Percentiles rank a stretch among this genome's conserved stretches.
phyloP scores from a whole-genome alignment of 768 basidiomycete species.

The Suillus hirtellus region DNA sequence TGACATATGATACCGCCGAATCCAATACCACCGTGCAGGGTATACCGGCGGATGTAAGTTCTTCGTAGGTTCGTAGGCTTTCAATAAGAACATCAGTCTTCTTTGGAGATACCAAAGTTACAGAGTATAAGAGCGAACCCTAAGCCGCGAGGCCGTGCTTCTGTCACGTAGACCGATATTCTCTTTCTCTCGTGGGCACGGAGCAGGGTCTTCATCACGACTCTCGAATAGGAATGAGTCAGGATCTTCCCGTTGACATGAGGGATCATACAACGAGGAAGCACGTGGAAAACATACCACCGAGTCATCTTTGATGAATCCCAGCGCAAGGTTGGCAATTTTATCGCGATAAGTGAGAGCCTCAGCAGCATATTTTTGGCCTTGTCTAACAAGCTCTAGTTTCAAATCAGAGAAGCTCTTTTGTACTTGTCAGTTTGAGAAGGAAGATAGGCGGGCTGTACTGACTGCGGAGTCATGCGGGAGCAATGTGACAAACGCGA shows the following conservation, averaged over 20 bases:
- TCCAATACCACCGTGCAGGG: constrained; percentile 95
- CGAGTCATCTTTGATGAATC: constrained; percentile 94
- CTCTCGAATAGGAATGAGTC: constrained; percentile 95
- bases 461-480: constrained; percentile 81
- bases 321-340: constrained; percentile 85
- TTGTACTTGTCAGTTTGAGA: constrained; percentile 7
- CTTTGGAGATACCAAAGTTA: constrained; percentile 13
- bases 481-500: constrained; percentile 83
- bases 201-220: constrained; percentile 90
- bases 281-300: constrained; percentile 53
- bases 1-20: constrained; percentile 94
- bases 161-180: constrained; percentile 96
- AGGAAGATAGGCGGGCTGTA: constrained; percentile 19
- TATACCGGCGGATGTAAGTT: constrained; percentile 85
- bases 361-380: constrained; percentile 71
- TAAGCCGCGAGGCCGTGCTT: constrained; percentile 86
- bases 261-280: constrained; percentile 15
- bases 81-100: constrained; percentile 13
- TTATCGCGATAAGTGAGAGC: constrained; percentile 85
- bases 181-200: constrained; percentile 89
- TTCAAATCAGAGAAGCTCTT: constrained; percentile 87
- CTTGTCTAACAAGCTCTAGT: constrained; percentile 78
- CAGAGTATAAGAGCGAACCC: constrained; percentile 55
- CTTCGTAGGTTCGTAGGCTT: constrained; percentile 90
- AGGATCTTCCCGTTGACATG: constrained; percentile 64